A percentile compares a stretch with the other conserved stretches of the same genome.
Evolutionary conservation across 2,329 filamentous ascomycete genomes (phyloP).

Genomic region (Emericellopsis atlantica): DNA sequence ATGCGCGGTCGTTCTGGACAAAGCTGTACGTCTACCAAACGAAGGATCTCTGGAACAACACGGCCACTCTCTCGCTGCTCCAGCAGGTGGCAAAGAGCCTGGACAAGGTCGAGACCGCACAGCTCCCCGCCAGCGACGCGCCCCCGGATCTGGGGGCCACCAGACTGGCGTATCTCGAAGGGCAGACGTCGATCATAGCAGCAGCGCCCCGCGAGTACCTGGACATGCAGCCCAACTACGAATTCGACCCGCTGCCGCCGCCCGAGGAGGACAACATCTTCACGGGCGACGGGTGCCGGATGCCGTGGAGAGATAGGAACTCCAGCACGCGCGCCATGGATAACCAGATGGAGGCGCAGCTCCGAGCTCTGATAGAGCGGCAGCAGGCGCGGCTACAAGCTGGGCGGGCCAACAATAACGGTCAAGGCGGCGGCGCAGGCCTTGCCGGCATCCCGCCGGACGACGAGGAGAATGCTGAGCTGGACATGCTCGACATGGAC

Average conservation of each 20-base stretch:
- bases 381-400: neutral
- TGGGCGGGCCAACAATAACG: neutral
- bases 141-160: constrained; percentile 40
- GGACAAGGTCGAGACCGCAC: constrained; percentile 24
- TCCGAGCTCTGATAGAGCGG: constrained; percentile 8
- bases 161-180: constrained; percentile 67
- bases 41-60: constrained; percentile 78
- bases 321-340: constrained; percentile 4
- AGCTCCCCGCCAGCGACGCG: constrained; percentile 24
- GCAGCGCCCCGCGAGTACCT: constrained; percentile 56
- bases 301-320: constrained; percentile 25
- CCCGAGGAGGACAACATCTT: constrained; percentile 40
- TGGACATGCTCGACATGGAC: constrained; percentile 11
- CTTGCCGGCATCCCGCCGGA: constrained; percentile 7
- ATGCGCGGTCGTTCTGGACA: constrained; percentile 53
- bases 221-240: constrained; percentile 51
- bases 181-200: constrained; percentile 57
- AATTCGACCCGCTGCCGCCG: constrained; percentile 76
- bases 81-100: constrained; percentile 53
- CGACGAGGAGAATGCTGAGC: constrained; percentile 12
- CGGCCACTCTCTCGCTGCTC: constrained; percentile 56
- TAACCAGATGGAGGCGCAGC: constrained; percentile 10
- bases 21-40: constrained; percentile 65
- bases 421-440: neutral
- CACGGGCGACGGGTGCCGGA: constrained; percentile 18